These are phyloP conservation scores for Parascedosporium putredinis DNA, from an alignment of 2,329 filamentous ascomycete species.

Conservation along the genomic window DNA sequence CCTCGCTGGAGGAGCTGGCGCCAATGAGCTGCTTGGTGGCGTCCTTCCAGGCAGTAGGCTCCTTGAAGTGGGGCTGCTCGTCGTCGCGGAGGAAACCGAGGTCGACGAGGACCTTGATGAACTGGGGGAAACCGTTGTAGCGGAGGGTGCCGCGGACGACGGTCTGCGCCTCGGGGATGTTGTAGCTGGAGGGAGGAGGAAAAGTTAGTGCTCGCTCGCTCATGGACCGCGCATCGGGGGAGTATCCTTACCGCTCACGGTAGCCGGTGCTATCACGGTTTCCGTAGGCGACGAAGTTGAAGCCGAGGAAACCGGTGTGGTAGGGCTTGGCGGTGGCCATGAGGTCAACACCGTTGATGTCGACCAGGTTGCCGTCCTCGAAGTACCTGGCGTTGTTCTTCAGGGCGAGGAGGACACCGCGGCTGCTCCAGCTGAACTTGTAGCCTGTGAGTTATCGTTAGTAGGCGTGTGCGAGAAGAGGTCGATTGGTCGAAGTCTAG, in stretches of 20 bases:
- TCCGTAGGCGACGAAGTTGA: conserved; percentile 81
- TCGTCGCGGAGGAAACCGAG: conserved; percentile 78
- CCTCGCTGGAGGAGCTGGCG: conserved; percentile 52
- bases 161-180: conserved; percentile 55
- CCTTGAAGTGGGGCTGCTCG: conserved; percentile 52
- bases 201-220: conserved; percentile 47
- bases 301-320: conserved; percentile 81
- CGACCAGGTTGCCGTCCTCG: conserved; percentile 65
- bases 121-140: conserved; percentile 84
- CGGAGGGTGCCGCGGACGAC: conserved; percentile 73
- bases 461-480: no score
- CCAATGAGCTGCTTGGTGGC: conserved; percentile 69
- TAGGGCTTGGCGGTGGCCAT: conserved; percentile 87
- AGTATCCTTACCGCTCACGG: conserved; percentile 75
- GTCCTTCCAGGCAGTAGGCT: conserved; percentile 69
- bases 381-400: conserved; percentile 78
- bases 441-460: neutral
- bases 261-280: conserved; percentile 87
- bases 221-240: conserved; percentile 86
- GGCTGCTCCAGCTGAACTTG: conserved; percentile 41
- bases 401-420: conserved; percentile 80
- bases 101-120: conserved; percentile 79
- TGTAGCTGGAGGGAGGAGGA: no score
- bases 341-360: conserved; percentile 54
- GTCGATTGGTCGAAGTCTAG: no score